A percentile compares a stretch with the other conserved stretches of the same genome.
Conservation (phyloP, 305 asterid species). For the Fraxinus floribunda region DNA sequence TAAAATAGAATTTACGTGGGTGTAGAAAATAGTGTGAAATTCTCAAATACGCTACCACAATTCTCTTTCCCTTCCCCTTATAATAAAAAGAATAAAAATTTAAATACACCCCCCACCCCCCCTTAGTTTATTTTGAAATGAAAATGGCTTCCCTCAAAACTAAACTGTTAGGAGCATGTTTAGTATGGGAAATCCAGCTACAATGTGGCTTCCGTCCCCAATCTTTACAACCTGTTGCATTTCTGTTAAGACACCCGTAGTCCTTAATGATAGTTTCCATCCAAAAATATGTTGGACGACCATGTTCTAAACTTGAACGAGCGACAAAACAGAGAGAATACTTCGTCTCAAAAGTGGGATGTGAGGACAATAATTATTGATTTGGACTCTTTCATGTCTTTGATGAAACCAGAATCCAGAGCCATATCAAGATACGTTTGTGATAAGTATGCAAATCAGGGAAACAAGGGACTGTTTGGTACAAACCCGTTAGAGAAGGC, state of each 20-base stretch:
- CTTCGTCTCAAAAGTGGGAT: neutral
- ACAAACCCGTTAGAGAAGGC: constrained; percentile 64
- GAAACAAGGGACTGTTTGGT: constrained; percentile 53
- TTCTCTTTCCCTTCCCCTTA: too few species aligned
- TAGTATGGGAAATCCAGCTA: neutral
- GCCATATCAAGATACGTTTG: constrained; percentile 63
- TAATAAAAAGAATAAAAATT: too few species aligned
- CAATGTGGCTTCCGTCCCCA: neutral
- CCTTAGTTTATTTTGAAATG: neutral
- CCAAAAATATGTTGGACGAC: neutral
- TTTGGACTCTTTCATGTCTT: neutral
- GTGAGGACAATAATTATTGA: neutral
- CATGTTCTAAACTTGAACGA: neutral
- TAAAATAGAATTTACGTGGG: too few species aligned
- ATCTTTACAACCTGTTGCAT: neutral
- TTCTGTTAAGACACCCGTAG: neutral
- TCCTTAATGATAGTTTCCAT: neutral
- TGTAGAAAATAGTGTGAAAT: too few species aligned
- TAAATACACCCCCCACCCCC: too few species aligned
- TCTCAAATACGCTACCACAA: too few species aligned
- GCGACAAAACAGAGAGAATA: neutral
- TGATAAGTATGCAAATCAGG: constrained; percentile 56
- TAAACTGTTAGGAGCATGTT: neutral
- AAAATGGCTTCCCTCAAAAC: neutral
- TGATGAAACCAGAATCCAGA: constrained; percentile 54